Evolutionary conservation across 208 protist species (phyloP), one percentile per base, ranked within the genome.

Genomic region (Leptomonas pyrrhocoris): DNA sequence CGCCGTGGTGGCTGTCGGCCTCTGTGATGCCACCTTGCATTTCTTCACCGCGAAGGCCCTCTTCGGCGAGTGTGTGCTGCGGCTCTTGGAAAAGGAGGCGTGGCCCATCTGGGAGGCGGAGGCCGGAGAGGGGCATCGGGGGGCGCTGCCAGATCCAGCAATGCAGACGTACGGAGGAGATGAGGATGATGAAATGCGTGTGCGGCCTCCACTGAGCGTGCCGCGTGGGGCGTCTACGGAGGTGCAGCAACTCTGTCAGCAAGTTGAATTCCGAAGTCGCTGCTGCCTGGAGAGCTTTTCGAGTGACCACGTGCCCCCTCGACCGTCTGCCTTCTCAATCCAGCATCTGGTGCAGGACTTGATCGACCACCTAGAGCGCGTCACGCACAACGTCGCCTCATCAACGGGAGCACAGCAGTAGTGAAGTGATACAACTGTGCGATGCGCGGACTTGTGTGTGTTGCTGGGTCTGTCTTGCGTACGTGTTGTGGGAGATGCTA

Each of bases 1-100:
- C 76, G 92, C 89, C 11, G 58, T 92, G 8, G 85, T 86, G 2
- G 86, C 88, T 7, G 81, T 96, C 48, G 81, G 80, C 19, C 77
- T 96, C 43, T 94, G 87, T 61, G 89, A 96, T 76, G 75, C 73
- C 25, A 89, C 88, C 25, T 60, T 94, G 59, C 83, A 90, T 62
- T 92, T 94, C 51, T 77, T 88, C 36, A 83, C 76, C 2, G 79
- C 79, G 46, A 76, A 82, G 34, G 83, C 92, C 3, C 59, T 94
- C 7, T 60, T 96, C 3, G 83, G 77, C 23, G 67, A 80, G 27
- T 85, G 83, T 31, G 66, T 85, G 15, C 85, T 96, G 57, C 68
- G 76, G 38, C 54, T 88, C 27, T 38, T 92, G 25, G 70, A 83
- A 48, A 21, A 23, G 5, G 71, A 77, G 51, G 54, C 56, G 63